phyloP scores from a whole-genome alignment of 257 asterid genomes.

The Gentiana straminea region DNA sequence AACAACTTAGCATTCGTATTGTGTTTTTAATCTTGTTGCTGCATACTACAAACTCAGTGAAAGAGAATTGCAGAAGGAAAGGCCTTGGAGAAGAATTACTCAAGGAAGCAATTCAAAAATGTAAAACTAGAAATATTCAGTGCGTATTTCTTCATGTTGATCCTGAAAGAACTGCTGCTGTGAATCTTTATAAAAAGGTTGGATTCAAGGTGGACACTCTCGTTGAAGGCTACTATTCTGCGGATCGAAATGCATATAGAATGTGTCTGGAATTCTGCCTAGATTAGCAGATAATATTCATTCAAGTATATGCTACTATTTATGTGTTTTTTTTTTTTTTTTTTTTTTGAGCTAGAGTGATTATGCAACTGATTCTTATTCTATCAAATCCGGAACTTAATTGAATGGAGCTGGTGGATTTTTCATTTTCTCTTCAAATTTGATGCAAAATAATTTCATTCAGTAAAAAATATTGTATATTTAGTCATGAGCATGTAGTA shows the following conservation, averaged over 20 bases:
- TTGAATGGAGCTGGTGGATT: too few species aligned
- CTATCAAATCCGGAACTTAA: too few species aligned
- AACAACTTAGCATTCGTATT: too few species aligned
- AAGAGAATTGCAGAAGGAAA: slow-evolving; percentile 51
- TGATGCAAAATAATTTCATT: too few species aligned
- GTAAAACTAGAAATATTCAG: slow-evolving; percentile 52
- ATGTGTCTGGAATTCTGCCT: slow-evolving; percentile 61
- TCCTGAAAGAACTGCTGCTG: slow-evolving; percentile 60
- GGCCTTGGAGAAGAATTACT: slow-evolving; percentile 78
- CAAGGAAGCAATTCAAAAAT: slow-evolving; percentile 61
- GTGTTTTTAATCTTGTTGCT: background rate
- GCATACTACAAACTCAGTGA: slow-evolving; percentile 32
- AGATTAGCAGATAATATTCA: slow-evolving; percentile 14
- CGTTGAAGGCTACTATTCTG: slow-evolving; percentile 60
- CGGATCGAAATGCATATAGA: slow-evolving; percentile 68
- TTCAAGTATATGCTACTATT: background rate
- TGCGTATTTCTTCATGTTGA: slow-evolving; percentile 80
- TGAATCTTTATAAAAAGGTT: slow-evolving; percentile 64
- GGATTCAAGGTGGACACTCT: slow-evolving; percentile 70
- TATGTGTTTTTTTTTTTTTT: too few species aligned
- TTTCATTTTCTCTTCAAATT: too few species aligned
- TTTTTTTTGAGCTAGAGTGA: too few species aligned
- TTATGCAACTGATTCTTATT: too few species aligned
- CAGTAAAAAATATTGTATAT: too few species aligned
- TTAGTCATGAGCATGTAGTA: too few species aligned